phyloP scores from a whole-genome alignment of 306 rosid genomes.

The Abrus pulchellus region DNA sequence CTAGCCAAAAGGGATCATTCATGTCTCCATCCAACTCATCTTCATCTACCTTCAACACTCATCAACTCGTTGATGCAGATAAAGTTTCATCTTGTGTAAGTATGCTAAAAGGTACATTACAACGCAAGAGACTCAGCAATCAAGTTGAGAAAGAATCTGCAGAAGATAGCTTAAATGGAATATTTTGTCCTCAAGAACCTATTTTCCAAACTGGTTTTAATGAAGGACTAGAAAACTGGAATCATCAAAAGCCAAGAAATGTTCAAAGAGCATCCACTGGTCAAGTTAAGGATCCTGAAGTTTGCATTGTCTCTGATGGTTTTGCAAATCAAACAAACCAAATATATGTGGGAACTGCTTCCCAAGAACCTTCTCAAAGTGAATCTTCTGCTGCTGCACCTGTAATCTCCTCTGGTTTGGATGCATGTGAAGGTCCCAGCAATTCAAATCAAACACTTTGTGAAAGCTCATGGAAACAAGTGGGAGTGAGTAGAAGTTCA shows the following conservation, averaged over 20 bases:
- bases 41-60: constrained; percentile 72
- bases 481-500: constrained; percentile 63
- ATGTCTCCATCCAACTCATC: constrained; percentile 83
- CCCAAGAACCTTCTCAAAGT: constrained; percentile 89
- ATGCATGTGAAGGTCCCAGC: constrained; percentile 88
- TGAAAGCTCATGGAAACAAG: constrained; percentile 83
- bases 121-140: constrained; percentile 72
- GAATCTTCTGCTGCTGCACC: constrained; percentile 97
- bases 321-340: constrained; percentile 68
- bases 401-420: constrained; percentile 83
- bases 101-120: constrained; percentile 92
- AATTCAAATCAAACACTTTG: constrained; percentile 78
- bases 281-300: constrained; percentile 58
- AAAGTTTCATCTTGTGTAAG: constrained; percentile 88
- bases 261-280: constrained; percentile 61
- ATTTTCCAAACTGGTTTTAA: constrained; percentile 53
- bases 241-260: constrained; percentile 52
- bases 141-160: constrained; percentile 64
- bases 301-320: constrained; percentile 67
- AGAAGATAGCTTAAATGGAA: constrained; percentile 59
- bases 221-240: constrained; percentile 64
- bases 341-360: constrained; percentile 61
- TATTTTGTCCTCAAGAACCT: constrained; percentile 59
- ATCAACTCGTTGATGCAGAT: constrained; percentile 70
- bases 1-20: constrained; percentile 72